Conservation (phyloP, 345 rosid genomes). For the Gossypium rotundifolium region DNA sequence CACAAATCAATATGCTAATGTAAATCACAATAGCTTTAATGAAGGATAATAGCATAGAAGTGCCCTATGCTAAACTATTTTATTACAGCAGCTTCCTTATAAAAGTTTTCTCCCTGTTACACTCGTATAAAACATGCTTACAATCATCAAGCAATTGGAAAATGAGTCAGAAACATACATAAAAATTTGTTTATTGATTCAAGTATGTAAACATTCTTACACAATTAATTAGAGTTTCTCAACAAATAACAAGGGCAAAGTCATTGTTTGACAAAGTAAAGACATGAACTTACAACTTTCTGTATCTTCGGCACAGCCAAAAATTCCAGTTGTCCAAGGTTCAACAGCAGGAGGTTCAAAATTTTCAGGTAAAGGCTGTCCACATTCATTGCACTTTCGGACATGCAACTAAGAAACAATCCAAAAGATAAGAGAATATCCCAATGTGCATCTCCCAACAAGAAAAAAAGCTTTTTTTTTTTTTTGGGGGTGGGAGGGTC, state of each 20-base stretch:
- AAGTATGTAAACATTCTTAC: background rate
- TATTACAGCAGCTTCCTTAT: background rate
- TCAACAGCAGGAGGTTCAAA: slow-evolving; percentile 80
- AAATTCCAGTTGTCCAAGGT: slow-evolving; percentile 92
- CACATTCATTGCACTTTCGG: slow-evolving; percentile 86
- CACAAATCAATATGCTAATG: background rate
- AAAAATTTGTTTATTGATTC: background rate
- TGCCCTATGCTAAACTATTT: background rate
- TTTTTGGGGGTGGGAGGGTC: background rate
- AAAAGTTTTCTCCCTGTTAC: background rate
- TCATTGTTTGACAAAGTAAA: background rate
- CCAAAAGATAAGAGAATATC: background rate
- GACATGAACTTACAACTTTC: slow-evolving; percentile 67
- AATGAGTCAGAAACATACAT: background rate
- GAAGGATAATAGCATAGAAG: background rate
- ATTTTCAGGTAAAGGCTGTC: slow-evolving; percentile 80
- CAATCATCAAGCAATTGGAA: background rate
- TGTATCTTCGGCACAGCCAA: slow-evolving; percentile 79
- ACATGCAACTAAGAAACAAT: slow-evolving; percentile 46
- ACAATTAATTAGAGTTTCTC: background rate
- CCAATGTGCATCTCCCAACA: slow-evolving; percentile 1
- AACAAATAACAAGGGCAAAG: background rate
- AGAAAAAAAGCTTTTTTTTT: background rate
- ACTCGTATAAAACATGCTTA: background rate
- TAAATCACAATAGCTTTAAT: background rate